Evolutionary conservation across 2,329 filamentous ascomycete genomes (phyloP).

Genomic region (Cladosporium sp.): DNA sequence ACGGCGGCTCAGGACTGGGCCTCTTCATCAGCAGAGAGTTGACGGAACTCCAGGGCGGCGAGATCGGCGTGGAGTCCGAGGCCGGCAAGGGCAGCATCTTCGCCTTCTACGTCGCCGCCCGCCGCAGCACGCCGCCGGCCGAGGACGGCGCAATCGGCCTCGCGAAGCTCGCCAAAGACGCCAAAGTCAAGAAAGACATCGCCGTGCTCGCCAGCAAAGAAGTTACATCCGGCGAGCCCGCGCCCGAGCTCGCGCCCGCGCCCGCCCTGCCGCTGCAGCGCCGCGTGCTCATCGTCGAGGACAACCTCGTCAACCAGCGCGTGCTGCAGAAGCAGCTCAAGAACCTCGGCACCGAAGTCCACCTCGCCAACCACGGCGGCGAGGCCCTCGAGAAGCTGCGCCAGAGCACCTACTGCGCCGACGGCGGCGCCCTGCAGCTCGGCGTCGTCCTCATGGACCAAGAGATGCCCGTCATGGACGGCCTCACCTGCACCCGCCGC

Average conservation of each 20-base stretch:
- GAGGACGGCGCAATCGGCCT: conserved; percentile 16
- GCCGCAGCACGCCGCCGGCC: conserved; percentile 44
- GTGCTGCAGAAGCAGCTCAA: conserved; percentile 46
- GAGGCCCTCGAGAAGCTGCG: conserved; percentile 42
- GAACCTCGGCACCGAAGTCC: conserved; percentile 41
- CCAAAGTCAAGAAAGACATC: conserved; percentile 1
- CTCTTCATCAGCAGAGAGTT: conserved; percentile 72
- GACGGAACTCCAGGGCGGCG: conserved; percentile 74
- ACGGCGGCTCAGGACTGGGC: conserved; percentile 72
- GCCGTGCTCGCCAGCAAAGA: neutral
- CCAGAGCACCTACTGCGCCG: conserved; percentile 34
- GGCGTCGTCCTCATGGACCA: conserved; percentile 69
- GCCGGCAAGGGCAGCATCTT: conserved; percentile 67
- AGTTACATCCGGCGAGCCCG: neutral
- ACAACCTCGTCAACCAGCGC: conserved; percentile 43
- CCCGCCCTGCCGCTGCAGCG: conserved; percentile 14
- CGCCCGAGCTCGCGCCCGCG: neutral
- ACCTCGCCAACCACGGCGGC: conserved; percentile 45
- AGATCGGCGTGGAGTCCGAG: conserved; percentile 66
- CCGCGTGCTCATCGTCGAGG: conserved; percentile 37
- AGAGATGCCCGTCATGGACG: conserved; percentile 70
- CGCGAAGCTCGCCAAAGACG: neutral
- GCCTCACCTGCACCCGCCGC: conserved; percentile 62
- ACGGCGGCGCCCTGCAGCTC: conserved; percentile 23
- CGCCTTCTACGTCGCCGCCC: conserved; percentile 67